phyloP scores from a whole-genome alignment of 306 rosid genomes.

The Sicyos baderoa region DNA sequence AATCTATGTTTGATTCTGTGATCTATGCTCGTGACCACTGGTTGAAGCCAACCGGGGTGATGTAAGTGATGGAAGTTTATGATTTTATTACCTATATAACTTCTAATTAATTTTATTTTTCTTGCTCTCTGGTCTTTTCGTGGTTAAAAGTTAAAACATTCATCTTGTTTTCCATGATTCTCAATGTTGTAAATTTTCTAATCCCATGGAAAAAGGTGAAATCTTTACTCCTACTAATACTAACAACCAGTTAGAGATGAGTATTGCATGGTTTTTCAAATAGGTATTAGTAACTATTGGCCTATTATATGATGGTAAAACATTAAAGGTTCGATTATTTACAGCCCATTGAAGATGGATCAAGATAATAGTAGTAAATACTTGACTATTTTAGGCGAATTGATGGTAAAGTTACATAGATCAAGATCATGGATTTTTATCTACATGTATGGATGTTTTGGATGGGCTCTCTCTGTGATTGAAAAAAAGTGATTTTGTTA shows the following conservation, averaged over 20 bases:
- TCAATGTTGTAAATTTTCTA: neutral
- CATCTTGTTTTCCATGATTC: neutral
- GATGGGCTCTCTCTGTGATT: neutral
- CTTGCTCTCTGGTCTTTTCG: neutral
- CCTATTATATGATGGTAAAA: neutral
- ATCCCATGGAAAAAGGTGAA: neutral
- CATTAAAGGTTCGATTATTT: neutral
- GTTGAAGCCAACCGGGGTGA: constrained; percentile 94
- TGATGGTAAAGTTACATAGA: neutral
- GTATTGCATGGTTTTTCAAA: neutral
- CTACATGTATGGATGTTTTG: neutral
- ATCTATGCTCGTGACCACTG: constrained; percentile 96
- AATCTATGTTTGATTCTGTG: constrained; percentile 98
- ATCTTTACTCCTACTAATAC: neutral
- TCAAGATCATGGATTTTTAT: neutral
- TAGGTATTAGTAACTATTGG: neutral
- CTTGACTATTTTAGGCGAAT: neutral
- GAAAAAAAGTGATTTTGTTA: neutral
- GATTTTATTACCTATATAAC: neutral
- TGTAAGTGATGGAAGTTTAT: constrained; percentile 37
- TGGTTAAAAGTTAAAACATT: neutral
- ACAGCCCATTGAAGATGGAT: neutral
- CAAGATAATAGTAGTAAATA: neutral
- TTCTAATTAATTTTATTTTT: neutral
- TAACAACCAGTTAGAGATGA: neutral